phyloP scores from a whole-genome alignment of 2,329 filamentous ascomycete genomes.

The Cladobotryum protrusum region DNA sequence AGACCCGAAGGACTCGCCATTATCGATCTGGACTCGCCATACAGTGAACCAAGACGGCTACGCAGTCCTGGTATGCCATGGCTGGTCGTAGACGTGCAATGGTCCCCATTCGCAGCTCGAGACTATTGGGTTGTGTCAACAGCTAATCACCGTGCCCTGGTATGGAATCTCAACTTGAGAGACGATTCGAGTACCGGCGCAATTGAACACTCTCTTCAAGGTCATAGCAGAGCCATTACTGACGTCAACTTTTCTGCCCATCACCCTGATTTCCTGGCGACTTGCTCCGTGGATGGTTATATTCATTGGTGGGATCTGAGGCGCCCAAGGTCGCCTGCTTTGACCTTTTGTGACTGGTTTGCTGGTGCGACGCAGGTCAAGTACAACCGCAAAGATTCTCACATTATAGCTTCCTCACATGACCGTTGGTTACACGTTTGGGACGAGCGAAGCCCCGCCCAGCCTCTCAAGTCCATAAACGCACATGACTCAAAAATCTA shows the following conservation, averaged over 20 bases:
- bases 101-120: conserved; percentile 85
- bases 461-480: conserved; percentile 74
- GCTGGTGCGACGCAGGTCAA: conserved; percentile 93
- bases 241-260: conserved; percentile 96
- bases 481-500: conserved; percentile 93
- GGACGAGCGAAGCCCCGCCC: conserved; percentile 75
- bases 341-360: conserved; percentile 88
- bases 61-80: conserved; percentile 80
- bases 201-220: conserved; percentile 83
- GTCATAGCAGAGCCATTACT: conserved; percentile 79
- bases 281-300: conserved; percentile 87
- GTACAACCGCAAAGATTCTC: conserved; percentile 81
- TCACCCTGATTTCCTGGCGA: conserved; percentile 81
- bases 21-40: conserved; percentile 85
- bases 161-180: conserved; percentile 82
- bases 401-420: conserved; percentile 85
- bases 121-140: conserved; percentile 94
- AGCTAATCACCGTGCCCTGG: conserved; percentile 86
- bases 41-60: conserved; percentile 77
- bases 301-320: conserved; percentile 90
- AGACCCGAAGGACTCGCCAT: conserved; percentile 82
- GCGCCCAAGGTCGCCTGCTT: conserved; percentile 62
- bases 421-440: conserved; percentile 83
- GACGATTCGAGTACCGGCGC: conserved; percentile 64
- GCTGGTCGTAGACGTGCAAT: conserved; percentile 93